These are phyloP conservation scores for Colletotrichum scovillei DNA, from an alignment of 2,329 filamentous ascomycete genomes.

Conservation along the genomic window DNA sequence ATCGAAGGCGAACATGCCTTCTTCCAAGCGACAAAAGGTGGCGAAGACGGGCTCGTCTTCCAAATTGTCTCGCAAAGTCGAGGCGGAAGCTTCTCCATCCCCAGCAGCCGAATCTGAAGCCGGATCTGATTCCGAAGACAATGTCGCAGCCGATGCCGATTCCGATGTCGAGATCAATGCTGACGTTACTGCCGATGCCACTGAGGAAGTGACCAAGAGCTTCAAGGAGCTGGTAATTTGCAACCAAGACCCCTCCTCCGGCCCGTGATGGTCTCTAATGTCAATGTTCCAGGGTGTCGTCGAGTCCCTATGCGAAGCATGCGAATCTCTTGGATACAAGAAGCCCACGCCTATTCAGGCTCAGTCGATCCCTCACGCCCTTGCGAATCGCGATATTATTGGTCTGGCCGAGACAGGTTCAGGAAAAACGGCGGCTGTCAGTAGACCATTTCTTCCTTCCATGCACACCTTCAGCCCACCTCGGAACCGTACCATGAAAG, in stretches of 20 bases:
- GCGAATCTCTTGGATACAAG: slow-evolving; percentile 83
- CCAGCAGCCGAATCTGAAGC: slow-evolving; percentile 20
- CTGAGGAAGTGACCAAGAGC: slow-evolving; percentile 59
- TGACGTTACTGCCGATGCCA: slow-evolving; percentile 42
- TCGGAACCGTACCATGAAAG: not conserved
- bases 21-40: slow-evolving; percentile 18
- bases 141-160: slow-evolving; percentile 36
- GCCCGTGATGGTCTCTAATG: slow-evolving; percentile 18
- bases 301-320: slow-evolving; percentile 90
- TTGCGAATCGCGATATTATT: slow-evolving; percentile 87
- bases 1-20: slow-evolving; percentile 16
- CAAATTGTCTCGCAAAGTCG: not conserved
- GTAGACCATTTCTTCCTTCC: not conserved
- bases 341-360: slow-evolving; percentile 89
- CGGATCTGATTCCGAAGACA: slow-evolving; percentile 12
- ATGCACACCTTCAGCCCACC: not conserved
- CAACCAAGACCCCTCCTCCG: not conserved
- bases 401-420: slow-evolving; percentile 95
- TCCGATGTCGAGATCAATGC: not conserved
- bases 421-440: slow-evolving; percentile 87
- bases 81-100: slow-evolving; percentile 9
- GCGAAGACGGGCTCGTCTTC: slow-evolving; percentile 4
- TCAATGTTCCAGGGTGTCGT: slow-evolving; percentile 73
- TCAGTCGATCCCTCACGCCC: slow-evolving; percentile 83
- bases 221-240: slow-evolving; percentile 71